Evolutionary conservation across 2,329 filamentous ascomycete species (phyloP).

Genomic region (Huntiella abstrusa): DNA sequence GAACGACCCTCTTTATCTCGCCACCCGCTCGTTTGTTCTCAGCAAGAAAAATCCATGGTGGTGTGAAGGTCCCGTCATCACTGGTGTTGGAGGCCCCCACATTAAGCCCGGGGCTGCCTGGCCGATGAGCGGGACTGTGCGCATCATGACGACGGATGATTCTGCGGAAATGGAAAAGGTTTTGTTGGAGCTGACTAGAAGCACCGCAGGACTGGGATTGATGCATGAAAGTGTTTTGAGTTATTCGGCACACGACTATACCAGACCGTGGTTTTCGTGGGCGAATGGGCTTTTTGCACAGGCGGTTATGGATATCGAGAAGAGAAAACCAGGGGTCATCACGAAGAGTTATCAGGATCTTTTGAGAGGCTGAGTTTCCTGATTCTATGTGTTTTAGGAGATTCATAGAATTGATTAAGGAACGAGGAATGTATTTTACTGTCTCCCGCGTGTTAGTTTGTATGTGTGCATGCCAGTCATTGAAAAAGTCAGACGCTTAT

Average conservation of each 20-base stretch:
- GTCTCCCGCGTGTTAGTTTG: too few relatives aligned
- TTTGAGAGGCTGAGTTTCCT: conserved; percentile 7
- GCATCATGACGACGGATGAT: conserved; percentile 26
- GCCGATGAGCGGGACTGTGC: conserved; percentile 37
- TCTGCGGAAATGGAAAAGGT: conserved; percentile 18
- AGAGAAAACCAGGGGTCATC: conserved; percentile 50
- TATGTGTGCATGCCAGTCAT: too few relatives aligned
- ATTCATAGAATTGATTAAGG: too few relatives aligned
- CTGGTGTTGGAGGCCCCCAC: conserved; percentile 50
- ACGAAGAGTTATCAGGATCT: conserved; percentile 27
- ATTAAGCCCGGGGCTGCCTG: conserved; percentile 41
- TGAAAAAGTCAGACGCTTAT: too few relatives aligned
- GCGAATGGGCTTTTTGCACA: conserved; percentile 78
- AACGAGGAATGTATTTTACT: too few relatives aligned
- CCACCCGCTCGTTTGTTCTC: conserved; percentile 63
- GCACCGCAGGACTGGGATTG: conserved; percentile 24
- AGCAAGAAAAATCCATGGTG: conserved; percentile 64
- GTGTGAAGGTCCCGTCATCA: conserved; percentile 44
- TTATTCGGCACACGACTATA: conserved; percentile 18
- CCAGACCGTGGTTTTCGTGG: conserved; percentile 45
- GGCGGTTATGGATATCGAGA: conserved; percentile 56
- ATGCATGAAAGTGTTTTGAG: conserved; percentile 28
- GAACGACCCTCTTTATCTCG: conserved; percentile 50
- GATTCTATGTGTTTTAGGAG: too few relatives aligned
- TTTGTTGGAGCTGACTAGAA: conserved; percentile 22